phyloP scores from a whole-genome alignment of 2,329 filamentous ascomycete species.

The Alternaria consortialis region DNA sequence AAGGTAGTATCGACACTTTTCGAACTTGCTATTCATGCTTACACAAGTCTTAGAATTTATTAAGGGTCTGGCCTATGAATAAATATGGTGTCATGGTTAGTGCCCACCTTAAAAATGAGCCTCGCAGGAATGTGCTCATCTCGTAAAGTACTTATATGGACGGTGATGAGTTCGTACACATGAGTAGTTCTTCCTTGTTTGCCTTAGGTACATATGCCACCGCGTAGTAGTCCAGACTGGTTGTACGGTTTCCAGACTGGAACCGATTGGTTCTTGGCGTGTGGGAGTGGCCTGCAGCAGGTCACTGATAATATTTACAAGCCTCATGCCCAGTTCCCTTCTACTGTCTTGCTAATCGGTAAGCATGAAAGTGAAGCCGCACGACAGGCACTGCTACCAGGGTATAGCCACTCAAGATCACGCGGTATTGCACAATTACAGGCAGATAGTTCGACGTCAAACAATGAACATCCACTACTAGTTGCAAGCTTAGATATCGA shows the following conservation, averaged over 20 bases:
- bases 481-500: slow-evolving; percentile 15
- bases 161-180: neutral
- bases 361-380: slow-evolving; percentile 8
- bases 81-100: slow-evolving; percentile 8
- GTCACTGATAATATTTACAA: slow-evolving; percentile 9
- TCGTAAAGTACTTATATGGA: slow-evolving; percentile 11
- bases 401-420: slow-evolving; percentile 1
- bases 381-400: slow-evolving; percentile 7
- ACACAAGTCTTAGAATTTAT: neutral
- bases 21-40: slow-evolving; percentile 3
- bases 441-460: slow-evolving; percentile 1
- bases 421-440: slow-evolving; percentile 14
- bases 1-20: slow-evolving; percentile 18
- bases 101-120: slow-evolving; percentile 6
- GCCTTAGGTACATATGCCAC: slow-evolving; percentile 9
- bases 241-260: slow-evolving; percentile 16
- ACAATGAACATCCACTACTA: slow-evolving; percentile 16
- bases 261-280: slow-evolving; percentile 18
- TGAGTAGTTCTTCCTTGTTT: neutral
- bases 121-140: slow-evolving; percentile 6
- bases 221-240: slow-evolving; percentile 9
- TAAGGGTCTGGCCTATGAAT: neutral
- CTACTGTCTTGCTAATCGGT: slow-evolving; percentile 17
- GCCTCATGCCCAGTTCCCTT: slow-evolving; percentile 13
- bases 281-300: slow-evolving; percentile 4